phyloP scores from a whole-genome alignment of 2,329 filamentous ascomycete genomes.

The Fusarium solani-melongenae region DNA sequence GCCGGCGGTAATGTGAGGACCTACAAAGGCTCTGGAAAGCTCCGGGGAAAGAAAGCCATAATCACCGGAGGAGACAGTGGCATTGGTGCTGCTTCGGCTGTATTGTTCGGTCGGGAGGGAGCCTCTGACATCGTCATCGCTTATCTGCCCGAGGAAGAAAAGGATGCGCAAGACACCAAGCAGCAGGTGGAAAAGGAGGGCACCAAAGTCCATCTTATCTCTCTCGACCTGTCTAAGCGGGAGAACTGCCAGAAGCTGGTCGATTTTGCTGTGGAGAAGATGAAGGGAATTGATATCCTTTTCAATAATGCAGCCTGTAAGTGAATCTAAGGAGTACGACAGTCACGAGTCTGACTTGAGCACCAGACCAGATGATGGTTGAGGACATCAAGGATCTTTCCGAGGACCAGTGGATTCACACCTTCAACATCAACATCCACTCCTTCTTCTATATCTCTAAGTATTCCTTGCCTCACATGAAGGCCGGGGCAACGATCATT shows the following conservation, averaged over 20 bases:
- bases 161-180: conserved; percentile 81
- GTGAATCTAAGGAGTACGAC: conserved; percentile 7
- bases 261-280: conserved; percentile 71
- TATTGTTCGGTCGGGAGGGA: conserved; percentile 85
- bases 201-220: conserved; percentile 70
- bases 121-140: conserved; percentile 75
- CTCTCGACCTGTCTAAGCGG: conserved; percentile 72
- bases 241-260: conserved; percentile 78
- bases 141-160: conserved; percentile 80
- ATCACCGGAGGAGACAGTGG: conserved; percentile 86
- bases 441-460: conserved; percentile 85
- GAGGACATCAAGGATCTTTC: conserved; percentile 76
- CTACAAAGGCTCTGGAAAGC: conserved; percentile 81
- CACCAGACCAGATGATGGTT: conserved; percentile 67
- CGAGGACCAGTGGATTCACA: conserved; percentile 83
- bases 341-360: not conserved
- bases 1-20: conserved; percentile 74
- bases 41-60: conserved; percentile 78
- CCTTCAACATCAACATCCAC: conserved; percentile 87
- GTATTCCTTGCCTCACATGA: conserved; percentile 80
- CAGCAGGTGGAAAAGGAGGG: conserved; percentile 75
- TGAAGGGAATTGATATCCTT: conserved; percentile 79
- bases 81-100: conserved; percentile 79
- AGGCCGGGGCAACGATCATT: conserved; percentile 80
- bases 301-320: conserved; percentile 81